Conservation (phyloP, 2,329 filamentous ascomycete species). For the Acrocalymma vagum region DNA sequence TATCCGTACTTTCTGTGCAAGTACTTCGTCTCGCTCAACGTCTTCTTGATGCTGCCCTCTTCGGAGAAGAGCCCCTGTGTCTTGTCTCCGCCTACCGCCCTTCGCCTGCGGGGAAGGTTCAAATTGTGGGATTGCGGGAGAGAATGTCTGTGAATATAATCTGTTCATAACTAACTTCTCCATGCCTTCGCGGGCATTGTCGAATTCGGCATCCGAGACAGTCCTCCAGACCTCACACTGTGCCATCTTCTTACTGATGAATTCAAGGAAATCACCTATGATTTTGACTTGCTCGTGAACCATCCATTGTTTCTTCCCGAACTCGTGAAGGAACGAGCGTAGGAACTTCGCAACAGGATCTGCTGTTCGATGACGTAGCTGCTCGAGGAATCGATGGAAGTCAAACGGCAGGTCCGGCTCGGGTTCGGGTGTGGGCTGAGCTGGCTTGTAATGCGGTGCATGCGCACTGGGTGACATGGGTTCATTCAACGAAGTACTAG, state of each 20-base stretch:
- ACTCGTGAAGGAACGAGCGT: constrained; percentile 92
- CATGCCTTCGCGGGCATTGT: constrained; percentile 98
- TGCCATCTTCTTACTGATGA: constrained; percentile 98
- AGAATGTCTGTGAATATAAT: constrained; percentile 94
- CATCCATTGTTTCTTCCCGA: constrained; percentile 98
- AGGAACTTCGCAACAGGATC: constrained; percentile 96
- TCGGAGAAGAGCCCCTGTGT: constrained; percentile 75
- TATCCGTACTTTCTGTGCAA: constrained; percentile 95
- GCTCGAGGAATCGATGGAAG: constrained; percentile 96
- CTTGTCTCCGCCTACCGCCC: constrained; percentile 70
- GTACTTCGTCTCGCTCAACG: constrained; percentile 93
- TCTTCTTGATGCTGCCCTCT: constrained; percentile 97
- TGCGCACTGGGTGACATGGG: constrained; percentile 43
- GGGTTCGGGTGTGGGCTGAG: constrained; percentile 61
- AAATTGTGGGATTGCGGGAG: constrained; percentile 85
- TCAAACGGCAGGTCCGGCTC: constrained; percentile 92
- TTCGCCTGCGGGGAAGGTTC: constrained; percentile 75
- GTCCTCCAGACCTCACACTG: constrained; percentile 96
- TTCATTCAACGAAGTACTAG: constrained; percentile 40
- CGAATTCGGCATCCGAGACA: constrained; percentile 95
- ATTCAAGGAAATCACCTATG: constrained; percentile 93
- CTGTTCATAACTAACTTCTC: constrained; percentile 99
- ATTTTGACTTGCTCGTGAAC: constrained; percentile 99
- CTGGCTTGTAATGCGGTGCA: constrained; percentile 65
- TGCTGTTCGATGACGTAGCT: constrained; percentile 94